Base-by-base conservation (phyloP, 495 filamentous ascomycete genomes). In the Astrothelium macrocarpum region DNA sequence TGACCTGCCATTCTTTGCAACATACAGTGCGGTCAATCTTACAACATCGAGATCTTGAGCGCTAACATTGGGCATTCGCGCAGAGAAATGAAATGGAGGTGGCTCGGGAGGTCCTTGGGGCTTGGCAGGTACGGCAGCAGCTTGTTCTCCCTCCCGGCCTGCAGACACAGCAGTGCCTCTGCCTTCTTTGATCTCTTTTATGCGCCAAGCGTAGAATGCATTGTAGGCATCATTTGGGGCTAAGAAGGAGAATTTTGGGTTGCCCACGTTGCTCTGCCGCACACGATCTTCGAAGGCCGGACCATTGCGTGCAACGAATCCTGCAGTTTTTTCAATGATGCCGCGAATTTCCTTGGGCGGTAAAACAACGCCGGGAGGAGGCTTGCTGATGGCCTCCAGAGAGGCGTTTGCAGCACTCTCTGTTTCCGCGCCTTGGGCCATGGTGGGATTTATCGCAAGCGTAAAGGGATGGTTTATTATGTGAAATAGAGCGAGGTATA, bases 41-140 rank as follows among this genome's bases (percentile, higher is more conserved):
- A 98, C 85, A 62, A 97, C 87, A 64, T 97, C 95, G 65, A 97
- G 80, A 82, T 98, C 94, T 76, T 94, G 87, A 65, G 95, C 90
- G 77, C 84, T 92, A 77, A 97, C 96, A 69, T 89, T 96, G 65
- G 94, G 94, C 91, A 97, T 97, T 71, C 92, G 87, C 64, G 94
- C 93, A 59, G 90, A 95, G 78, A 97, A 98, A 68, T 90, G 83
- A 72, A 95, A 97, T 68, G 91, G 85, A 34, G 90, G 83, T n/a
- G 94, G 95, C 71, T 91, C 85, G 28, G 84, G 82, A 18, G 94
- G 95, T 53, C 93, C 94, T 77, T 87, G 82, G 56, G 89, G 87
- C 72, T 88, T 87, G 62, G 82, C 81, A 29, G 46, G 31, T 29
- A 75, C 78, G 23, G 81, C 76, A 56, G 76, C 78, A 11, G 31